These are phyloP conservation scores for Hippophae rhamnoides DNA, from an alignment of 306 rosid species.

Conservation along the genomic window DNA sequence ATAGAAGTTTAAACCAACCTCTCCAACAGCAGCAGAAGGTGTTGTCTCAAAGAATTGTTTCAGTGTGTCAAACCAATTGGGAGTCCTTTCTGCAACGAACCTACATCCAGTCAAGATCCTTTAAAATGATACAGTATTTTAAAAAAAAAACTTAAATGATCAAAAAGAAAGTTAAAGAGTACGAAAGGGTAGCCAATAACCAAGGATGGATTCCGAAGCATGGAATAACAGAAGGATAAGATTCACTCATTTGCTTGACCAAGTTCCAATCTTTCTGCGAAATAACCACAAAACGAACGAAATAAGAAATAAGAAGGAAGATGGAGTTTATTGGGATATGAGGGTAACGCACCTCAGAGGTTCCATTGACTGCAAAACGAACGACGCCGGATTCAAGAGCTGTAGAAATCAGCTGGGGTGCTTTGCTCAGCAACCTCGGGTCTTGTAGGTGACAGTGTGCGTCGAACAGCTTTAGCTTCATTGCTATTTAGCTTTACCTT, in stretches of 20 bases:
- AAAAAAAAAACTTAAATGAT: not conserved
- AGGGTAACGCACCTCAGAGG: conserved; percentile 33
- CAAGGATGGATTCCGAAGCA: conserved; percentile 84
- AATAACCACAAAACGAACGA: not conserved
- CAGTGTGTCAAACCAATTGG: conserved; percentile 51
- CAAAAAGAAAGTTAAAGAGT: not conserved
- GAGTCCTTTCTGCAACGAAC: conserved; percentile 60
- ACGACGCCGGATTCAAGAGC: conserved; percentile 53
- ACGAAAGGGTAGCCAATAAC: conserved; percentile 19
- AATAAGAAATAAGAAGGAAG: no score
- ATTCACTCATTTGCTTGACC: conserved; percentile 57
- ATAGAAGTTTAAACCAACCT: conserved; percentile 32
- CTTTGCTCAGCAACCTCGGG: conserved; percentile 51
- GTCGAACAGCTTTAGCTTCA: conserved; percentile 38
- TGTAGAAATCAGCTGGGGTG: conserved; percentile 39
- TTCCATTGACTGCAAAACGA: conserved; percentile 65
- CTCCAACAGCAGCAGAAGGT: conserved; percentile 82
- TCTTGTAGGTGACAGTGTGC: conserved; percentile 92
- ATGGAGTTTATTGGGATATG: no score
- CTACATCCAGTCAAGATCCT: conserved; percentile 17
- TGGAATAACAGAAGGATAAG: conserved; percentile 49
- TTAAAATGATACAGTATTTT: not conserved
- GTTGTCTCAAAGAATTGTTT: conserved; percentile 52
- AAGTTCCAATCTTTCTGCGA: conserved; percentile 56
- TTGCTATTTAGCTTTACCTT: no score